These are phyloP conservation scores for Blastobotrys persicus DNA, from an alignment of 1,139 yeast genomes.

Conservation along the genomic window DNA sequence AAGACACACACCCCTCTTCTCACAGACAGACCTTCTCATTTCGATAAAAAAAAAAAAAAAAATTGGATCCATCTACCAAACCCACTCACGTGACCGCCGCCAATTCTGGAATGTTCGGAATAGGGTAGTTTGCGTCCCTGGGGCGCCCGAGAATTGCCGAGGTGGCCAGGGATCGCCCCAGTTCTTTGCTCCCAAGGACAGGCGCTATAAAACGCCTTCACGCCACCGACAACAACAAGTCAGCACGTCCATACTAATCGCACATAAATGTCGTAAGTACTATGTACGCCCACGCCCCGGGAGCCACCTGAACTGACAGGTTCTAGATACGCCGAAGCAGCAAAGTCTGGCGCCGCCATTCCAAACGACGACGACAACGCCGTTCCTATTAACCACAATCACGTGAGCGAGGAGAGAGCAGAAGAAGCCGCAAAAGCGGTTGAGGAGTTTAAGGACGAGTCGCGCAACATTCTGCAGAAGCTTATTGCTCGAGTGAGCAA, in stretches of 20 bases:
- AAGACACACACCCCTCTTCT: too few species aligned
- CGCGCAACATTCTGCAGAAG: constrained; percentile 3
- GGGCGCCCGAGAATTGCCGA: too few species aligned
- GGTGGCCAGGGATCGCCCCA: too few species aligned
- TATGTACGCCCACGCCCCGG: neutral
- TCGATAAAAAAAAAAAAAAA: too few species aligned
- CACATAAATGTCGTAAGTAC: constrained; percentile 11
- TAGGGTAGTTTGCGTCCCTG: too few species aligned
- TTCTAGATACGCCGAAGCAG: constrained; percentile 17
- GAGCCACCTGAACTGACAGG: neutral
- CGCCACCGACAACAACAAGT: neutral
- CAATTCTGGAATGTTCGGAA: too few species aligned
- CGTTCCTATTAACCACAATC: constrained; percentile 14
- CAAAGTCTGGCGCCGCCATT: constrained; percentile 14
- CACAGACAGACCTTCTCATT: too few species aligned
- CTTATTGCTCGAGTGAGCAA: constrained; percentile 3
- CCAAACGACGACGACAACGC: constrained; percentile 8
- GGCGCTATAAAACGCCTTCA: neutral
- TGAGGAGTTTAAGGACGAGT: constrained; percentile 3
- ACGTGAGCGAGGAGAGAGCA: constrained; percentile 15
- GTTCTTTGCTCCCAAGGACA: too few species aligned
- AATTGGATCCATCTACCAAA: too few species aligned
- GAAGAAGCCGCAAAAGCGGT: constrained; percentile 15
- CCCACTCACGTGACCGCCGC: too few species aligned
- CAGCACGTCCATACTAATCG: neutral